Evolutionary conservation across 768 basidiomycete genomes (phyloP).

Genomic region (Tricholoma terreum): DNA sequence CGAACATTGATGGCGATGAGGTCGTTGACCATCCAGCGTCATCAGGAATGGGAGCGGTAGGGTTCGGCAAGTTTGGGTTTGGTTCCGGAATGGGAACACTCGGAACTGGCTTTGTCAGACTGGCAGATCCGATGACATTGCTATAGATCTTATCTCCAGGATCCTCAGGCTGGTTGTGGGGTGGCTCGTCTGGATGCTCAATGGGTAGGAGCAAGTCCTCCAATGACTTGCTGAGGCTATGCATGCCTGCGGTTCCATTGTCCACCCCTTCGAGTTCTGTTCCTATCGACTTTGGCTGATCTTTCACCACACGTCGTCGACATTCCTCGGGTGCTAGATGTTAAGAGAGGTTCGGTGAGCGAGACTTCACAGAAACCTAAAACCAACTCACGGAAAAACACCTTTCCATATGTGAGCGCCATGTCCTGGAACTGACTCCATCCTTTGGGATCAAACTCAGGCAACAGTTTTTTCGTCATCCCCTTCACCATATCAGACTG

Average conservation of each 20-base stretch:
- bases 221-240: neutral
- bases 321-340: neutral
- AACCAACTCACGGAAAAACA: neutral
- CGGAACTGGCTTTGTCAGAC: too few species aligned
- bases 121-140: too few species aligned
- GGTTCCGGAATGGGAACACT: too few species aligned
- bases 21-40: neutral
- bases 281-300: neutral
- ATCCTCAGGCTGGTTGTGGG: too few species aligned
- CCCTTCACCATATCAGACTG: neutral
- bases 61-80: neutral
- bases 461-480: neutral
- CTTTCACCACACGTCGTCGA: neutral
- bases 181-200: neutral
- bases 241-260: neutral
- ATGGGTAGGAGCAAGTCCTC: neutral
- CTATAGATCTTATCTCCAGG: too few species aligned
- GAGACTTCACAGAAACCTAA: neutral
- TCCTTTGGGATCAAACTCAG: neutral
- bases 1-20: neutral
- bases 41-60: neutral
- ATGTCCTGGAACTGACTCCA: neutral
- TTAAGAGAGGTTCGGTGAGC: neutral
- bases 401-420: neutral
- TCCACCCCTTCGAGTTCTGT: neutral